Evolutionary conservation across 805 yeast species (phyloP).

Genomic region (Saturnispora silvae): DNA sequence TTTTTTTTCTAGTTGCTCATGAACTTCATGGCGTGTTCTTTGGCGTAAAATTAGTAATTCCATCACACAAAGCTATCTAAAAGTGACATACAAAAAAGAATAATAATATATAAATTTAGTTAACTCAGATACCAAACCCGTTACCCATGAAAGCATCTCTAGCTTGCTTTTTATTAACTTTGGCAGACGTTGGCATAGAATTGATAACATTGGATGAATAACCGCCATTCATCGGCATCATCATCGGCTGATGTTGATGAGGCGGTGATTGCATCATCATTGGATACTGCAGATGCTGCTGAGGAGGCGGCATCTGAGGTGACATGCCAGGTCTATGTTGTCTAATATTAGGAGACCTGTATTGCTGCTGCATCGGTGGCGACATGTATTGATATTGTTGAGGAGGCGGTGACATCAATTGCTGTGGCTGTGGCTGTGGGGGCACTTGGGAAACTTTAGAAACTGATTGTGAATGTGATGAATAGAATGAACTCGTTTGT

Average conservation of each 20-base stretch:
- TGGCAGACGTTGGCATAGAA: constrained; percentile 36
- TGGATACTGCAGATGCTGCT: neutral
- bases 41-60: too few species aligned
- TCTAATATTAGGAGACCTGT: neutral
- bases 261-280: constrained; percentile 5
- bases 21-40: too few species aligned
- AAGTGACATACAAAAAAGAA: too few species aligned
- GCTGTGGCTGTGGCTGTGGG: neutral
- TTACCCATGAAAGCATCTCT: constrained; percentile 58
- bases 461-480: neutral
- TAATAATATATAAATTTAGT: too few species aligned
- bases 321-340: neutral
- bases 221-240: neutral
- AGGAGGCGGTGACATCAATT: neutral
- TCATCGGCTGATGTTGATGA: too few species aligned
- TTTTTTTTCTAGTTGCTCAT: too few species aligned
- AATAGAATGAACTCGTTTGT: neutral
- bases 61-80: too few species aligned
- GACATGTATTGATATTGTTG: neutral
- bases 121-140: constrained; percentile 66
- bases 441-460: too few species aligned
- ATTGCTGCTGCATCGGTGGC: neutral
- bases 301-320: neutral
- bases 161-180: constrained; percentile 44
- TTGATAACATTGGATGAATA: constrained; percentile 25